Percentiles rank a stretch among this genome's conserved stretches.
Conservation (phyloP, 192 early-diverging fungal species). For the Mortierella antarctica region DNA sequence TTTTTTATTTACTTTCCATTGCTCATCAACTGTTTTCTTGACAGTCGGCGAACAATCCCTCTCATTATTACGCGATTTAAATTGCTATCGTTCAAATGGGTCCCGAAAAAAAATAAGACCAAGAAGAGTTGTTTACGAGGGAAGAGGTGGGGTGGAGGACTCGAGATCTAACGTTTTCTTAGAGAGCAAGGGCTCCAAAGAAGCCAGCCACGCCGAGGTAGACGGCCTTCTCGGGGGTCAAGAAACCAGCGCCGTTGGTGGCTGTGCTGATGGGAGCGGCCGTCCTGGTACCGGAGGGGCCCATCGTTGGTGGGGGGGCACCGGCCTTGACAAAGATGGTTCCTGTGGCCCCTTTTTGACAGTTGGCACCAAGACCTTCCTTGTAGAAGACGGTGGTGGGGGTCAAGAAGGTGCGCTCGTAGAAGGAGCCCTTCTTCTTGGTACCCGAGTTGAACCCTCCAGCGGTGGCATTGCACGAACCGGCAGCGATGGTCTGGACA, state of each 20-base stretch:
- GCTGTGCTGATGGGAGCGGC: conserved; percentile 14
- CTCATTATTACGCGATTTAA: too few species aligned
- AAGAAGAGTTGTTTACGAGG: neutral
- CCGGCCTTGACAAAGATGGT: conserved; percentile 5
- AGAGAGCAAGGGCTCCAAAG: conserved; percentile 30
- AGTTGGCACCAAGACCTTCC: conserved; percentile 22
- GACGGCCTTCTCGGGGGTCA: conserved; percentile 21
- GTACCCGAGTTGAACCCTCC: conserved; percentile 28
- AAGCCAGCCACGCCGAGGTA: conserved; percentile 17
- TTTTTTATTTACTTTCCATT: too few species aligned
- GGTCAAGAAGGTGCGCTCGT: conserved; percentile 11
- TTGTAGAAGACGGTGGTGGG: conserved; percentile 17
- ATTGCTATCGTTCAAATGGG: neutral
- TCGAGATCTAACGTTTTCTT: neutral
- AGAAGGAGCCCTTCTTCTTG: conserved; percentile 10
- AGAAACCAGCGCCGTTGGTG: conserved; percentile 1
- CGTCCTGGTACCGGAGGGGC: neutral
- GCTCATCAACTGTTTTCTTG: too few species aligned
- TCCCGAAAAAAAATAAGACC: neutral
- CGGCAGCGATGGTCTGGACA: conserved; percentile 17
- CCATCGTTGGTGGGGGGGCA: neutral
- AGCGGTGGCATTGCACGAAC: conserved; percentile 13
- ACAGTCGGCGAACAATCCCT: too few species aligned
- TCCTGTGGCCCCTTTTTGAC: conserved; percentile 11
- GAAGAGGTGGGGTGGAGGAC: neutral